Conservation (phyloP, 768 basidiomycete species). For the Tylopilus balloui region DNA sequence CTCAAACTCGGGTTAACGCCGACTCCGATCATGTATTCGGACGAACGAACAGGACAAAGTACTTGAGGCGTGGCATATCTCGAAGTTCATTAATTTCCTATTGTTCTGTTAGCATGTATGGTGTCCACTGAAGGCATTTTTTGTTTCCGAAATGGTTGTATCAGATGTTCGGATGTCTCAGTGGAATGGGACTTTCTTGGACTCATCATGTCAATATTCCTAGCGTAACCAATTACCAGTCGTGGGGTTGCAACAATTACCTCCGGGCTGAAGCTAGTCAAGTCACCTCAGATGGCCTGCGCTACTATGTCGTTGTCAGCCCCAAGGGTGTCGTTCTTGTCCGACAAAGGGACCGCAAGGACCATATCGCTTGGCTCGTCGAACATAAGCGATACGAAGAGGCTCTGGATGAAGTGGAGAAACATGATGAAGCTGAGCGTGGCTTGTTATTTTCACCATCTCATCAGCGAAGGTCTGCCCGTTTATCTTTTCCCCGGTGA, state of each 20-base stretch:
- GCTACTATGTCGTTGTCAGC: constrained; percentile 78
- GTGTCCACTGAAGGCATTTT: too few species aligned
- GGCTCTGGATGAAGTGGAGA: constrained; percentile 78
- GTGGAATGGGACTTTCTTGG: too few species aligned
- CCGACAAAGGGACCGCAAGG: constrained; percentile 79
- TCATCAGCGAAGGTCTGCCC: constrained; percentile 70
- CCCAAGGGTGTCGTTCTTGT: constrained; percentile 86
- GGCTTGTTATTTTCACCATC: constrained; percentile 77
- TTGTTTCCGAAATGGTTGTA: too few species aligned
- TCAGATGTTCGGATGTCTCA: too few species aligned
- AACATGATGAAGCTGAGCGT: constrained; percentile 36
- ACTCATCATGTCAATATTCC: too few species aligned
- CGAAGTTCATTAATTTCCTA: too few species aligned
- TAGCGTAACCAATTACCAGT: constrained; percentile 71
- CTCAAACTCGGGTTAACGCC: too few species aligned
- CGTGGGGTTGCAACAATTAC: constrained; percentile 93
- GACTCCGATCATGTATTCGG: too few species aligned
- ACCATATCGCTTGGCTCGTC: constrained; percentile 91
- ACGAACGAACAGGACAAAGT: too few species aligned
- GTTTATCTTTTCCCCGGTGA: not conserved
- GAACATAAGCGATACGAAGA: constrained; percentile 85
- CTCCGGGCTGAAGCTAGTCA: constrained; percentile 50
- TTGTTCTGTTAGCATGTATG: too few species aligned
- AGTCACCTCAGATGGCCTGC: constrained; percentile 28
- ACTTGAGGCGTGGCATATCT: too few species aligned